phyloP scores from a whole-genome alignment of 179 eudicot genomes.

The Gypsophila paniculata region DNA sequence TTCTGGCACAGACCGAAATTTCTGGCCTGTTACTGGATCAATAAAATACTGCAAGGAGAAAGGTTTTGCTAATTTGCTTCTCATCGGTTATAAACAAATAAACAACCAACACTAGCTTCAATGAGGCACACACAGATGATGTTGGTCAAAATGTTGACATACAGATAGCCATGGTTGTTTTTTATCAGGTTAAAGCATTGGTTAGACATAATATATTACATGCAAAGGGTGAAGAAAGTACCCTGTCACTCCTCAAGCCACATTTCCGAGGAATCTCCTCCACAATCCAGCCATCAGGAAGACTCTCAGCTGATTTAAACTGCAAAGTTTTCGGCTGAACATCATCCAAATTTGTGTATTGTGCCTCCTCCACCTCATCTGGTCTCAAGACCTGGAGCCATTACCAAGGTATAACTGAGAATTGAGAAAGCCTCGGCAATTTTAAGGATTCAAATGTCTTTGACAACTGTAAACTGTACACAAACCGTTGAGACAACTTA shows the following conservation, averaged over 20 bases:
- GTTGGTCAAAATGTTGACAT: background rate
- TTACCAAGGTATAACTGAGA: conserved; percentile 3
- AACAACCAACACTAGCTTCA: background rate
- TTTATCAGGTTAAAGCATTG: background rate
- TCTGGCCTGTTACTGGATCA: conserved; percentile 57
- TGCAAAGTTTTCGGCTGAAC: conserved; percentile 28
- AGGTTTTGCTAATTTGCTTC: background rate
- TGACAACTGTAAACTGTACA: background rate
- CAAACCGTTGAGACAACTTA: background rate
- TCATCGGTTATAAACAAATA: background rate
- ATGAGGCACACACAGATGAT: background rate
- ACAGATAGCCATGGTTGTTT: background rate
- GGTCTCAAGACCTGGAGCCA: conserved; percentile 32
- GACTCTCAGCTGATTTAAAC: conserved; percentile 25
- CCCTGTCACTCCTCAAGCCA: conserved; percentile 47
- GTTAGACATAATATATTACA: conserved; percentile 1
- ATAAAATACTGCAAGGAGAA: conserved; percentile 57
- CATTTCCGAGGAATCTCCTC: conserved; percentile 42
- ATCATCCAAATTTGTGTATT: conserved; percentile 17
- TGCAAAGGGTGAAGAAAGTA: conserved; percentile 23
- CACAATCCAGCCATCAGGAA: conserved; percentile 56
- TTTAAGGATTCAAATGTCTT: background rate
- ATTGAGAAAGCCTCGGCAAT: conserved; percentile 8
- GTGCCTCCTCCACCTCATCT: conserved; percentile 40
- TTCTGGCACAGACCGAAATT: conserved; percentile 53